Evolutionary conservation across 495 filamentous ascomycete species (phyloP), one percentile per base, ranked within the genome.

Genomic region (Staphylotrichum tortipilum): DNA sequence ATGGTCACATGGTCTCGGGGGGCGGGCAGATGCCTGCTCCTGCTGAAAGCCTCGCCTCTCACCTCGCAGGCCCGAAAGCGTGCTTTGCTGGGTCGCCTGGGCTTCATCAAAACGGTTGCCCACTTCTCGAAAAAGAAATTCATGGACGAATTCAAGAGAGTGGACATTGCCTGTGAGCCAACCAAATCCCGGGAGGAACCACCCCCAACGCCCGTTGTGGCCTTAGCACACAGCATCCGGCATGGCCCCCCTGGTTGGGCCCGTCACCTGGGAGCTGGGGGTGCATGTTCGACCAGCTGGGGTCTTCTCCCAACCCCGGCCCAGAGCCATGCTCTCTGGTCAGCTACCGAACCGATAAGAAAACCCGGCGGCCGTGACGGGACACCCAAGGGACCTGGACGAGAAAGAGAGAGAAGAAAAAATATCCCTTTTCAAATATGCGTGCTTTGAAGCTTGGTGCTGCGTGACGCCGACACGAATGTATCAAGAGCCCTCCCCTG

Each of bases 171-270:
- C 36, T 42, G n/a, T 34, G 40, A 45, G 28, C 59, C 59, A 58
- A 57, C 60, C 56, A 58, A 50, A 56, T 35, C 54, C 47, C 45
- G 43, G 40, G 46, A 56, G 54, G 49, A 53, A 57, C 47, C 47
- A 47, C 15, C 28, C 34, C 45, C 35, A 57, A 55, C 43, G 50
- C 55, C 58, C 38, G 28, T 56, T 34, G 39, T 56, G 53, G 53
- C 49, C 55, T 52, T 55, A 53, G 58, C 59, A 59, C 53, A 21
- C 40, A 21, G 38, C 50, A 46, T 35, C 54, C 42, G 34, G 51
- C 55, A 51, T 48, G 48, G 31, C 40, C 46, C 55, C 62, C 57
- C 49, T 52, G 55, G 22, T 37, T 38, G 40, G 23, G 17, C 14
- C 58, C 21, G 17, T 59, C n/a, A n/a, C n/a, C n/a, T n/a, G n/a